phyloP scores from a whole-genome alignment of 1,139 yeast species.

The Geotrichum macrosporum region DNA sequence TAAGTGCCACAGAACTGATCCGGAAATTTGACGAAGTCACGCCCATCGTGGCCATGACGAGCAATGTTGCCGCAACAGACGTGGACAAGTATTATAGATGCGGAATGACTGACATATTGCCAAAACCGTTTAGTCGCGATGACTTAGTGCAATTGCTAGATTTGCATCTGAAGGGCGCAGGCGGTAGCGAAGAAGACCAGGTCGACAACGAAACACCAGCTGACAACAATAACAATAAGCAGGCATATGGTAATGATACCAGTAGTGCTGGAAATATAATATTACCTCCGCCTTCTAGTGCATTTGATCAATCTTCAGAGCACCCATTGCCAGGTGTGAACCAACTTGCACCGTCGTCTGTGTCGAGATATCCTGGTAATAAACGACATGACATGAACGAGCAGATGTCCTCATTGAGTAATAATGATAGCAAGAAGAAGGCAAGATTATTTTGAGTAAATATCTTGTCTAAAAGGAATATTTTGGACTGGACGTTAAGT shows the following conservation, averaged over 20 bases:
- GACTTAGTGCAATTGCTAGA: constrained; percentile 72
- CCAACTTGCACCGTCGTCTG: background rate
- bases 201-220: background rate
- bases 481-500: too few species aligned
- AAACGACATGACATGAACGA: constrained; percentile 6
- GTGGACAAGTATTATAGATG: constrained; percentile 56
- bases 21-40: constrained; percentile 76
- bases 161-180: constrained; percentile 54
- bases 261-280: background rate
- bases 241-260: background rate
- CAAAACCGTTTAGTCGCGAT: constrained; percentile 86
- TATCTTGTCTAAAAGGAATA: too few species aligned
- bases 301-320: background rate
- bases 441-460: background rate
- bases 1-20: constrained; percentile 83
- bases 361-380: background rate
- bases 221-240: too few species aligned
- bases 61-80: constrained; percentile 42
- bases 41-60: constrained; percentile 93
- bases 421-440: background rate
- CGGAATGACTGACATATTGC: constrained; percentile 88
- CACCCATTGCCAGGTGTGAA: background rate
- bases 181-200: too few species aligned
- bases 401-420: background rate
- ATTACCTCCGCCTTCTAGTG: constrained; percentile 8